These are phyloP conservation scores for Pulveroboletus sp. DNA, from an alignment of 768 basidiomycete species.

Conservation along the genomic window DNA sequence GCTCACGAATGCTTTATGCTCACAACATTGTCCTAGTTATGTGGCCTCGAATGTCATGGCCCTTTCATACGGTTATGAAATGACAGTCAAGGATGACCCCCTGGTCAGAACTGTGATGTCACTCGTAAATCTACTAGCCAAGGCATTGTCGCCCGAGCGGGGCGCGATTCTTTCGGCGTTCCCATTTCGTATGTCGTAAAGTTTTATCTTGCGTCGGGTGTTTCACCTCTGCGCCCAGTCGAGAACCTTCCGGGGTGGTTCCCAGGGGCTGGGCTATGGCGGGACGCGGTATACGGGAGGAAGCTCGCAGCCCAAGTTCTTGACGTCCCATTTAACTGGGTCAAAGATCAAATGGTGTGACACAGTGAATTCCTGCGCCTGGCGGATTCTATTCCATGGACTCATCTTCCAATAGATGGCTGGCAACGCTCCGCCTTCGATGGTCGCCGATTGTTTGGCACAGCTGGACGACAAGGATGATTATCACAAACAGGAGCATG, in stretches of 20 bases:
- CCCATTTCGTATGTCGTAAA: constrained; percentile 17
- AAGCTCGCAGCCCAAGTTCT: constrained; percentile 18
- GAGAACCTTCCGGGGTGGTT: constrained; percentile 22
- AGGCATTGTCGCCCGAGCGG: constrained; percentile 18
- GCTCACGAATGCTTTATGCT: neutral
- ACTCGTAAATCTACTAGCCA: constrained; percentile 18
- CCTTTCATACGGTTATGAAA: constrained; percentile 25
- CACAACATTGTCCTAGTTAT: constrained; percentile 7
- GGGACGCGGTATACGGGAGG: constrained; percentile 12
- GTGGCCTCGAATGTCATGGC: constrained; percentile 25
- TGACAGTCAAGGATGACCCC: constrained; percentile 14
- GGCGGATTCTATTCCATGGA: no score
- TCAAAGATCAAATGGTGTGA: constrained; percentile 22
- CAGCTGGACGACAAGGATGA: constrained; percentile 17
- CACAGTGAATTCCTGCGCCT: neutral
- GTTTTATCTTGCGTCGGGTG: neutral
- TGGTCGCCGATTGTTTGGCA: constrained; percentile 24
- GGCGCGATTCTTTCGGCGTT: constrained; percentile 18
- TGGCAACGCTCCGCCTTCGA: constrained; percentile 18
- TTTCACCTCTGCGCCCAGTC: constrained; percentile 8
- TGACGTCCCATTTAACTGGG: constrained; percentile 23
- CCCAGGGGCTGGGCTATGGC: constrained; percentile 20
- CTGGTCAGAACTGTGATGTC: constrained; percentile 17
- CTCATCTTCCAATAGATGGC: constrained; percentile 1
- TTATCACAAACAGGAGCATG: constrained; percentile 12